phyloP scores from a whole-genome alignment of 352 stramenopile species.

The Sclerospora graminicola region DNA sequence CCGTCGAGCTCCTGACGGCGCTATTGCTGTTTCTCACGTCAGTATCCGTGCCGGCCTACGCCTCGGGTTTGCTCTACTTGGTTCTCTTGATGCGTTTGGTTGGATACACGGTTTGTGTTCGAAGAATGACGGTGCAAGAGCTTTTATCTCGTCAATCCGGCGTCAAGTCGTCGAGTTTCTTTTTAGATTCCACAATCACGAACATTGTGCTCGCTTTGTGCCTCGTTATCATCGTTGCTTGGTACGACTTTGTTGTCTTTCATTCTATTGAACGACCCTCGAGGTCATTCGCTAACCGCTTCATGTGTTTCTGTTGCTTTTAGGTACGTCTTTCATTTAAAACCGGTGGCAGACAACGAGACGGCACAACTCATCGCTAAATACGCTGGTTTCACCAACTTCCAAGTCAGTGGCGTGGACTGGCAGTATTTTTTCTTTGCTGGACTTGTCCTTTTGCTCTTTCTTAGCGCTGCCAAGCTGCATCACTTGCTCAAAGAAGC shows the following conservation, averaged over 20 bases:
- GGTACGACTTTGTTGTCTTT: constrained; percentile 13
- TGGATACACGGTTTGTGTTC: constrained; percentile 56
- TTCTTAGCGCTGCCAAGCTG: constrained; percentile 52
- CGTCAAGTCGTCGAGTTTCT: constrained; percentile 23
- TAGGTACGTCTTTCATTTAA: constrained; percentile 49
- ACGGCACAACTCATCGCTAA: constrained; percentile 26
- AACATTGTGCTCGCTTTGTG: constrained; percentile 35
- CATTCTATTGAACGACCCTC: background rate
- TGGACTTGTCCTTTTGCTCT: constrained; percentile 42
- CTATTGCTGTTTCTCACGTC: constrained; percentile 53
- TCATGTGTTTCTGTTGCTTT: background rate
- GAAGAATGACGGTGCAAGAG: constrained; percentile 48
- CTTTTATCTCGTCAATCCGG: constrained; percentile 23
- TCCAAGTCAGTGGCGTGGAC: constrained; percentile 22
- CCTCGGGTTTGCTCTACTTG: constrained; percentile 47
- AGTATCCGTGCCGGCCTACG: constrained; percentile 45
- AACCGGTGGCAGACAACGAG: constrained; percentile 25
- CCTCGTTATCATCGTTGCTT: constrained; percentile 38
- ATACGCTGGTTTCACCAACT: constrained; percentile 53
- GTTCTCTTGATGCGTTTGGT: constrained; percentile 43
- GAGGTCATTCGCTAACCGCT: too few species aligned
- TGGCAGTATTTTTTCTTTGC: constrained; percentile 74
- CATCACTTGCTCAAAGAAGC: constrained; percentile 38
- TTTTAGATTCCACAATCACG: constrained; percentile 32
- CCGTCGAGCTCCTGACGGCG: constrained; percentile 35